A percentile compares a stretch with the other conserved stretches of the same genome.
These are phyloP conservation scores for Bacidia rubella DNA, from an alignment of 495 filamentous ascomycete genomes.

Conservation along the genomic window DNA sequence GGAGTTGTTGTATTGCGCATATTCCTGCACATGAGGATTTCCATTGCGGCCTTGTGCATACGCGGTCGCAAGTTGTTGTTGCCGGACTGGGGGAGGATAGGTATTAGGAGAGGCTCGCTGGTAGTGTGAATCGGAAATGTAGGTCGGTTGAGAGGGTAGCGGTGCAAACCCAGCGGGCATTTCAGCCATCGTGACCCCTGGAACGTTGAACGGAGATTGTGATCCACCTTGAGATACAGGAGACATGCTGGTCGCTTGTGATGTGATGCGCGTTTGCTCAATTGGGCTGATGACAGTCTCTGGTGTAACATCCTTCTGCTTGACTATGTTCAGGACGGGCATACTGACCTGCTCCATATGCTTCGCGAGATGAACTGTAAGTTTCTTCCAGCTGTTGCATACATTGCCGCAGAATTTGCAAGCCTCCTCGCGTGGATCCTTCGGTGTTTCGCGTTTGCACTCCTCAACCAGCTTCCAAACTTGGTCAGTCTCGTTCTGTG, in stretches of 20 bases:
- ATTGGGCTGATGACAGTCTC: conserved; percentile 52
- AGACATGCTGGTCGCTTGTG: conserved; percentile 21
- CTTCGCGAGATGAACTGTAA: conserved; percentile 87
- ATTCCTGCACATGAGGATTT: conserved; percentile 8
- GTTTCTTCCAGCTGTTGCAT: conserved; percentile 82
- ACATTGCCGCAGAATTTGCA: conserved; percentile 83
- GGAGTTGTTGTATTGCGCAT: conserved; percentile 6
- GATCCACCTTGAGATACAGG: conserved; percentile 11
- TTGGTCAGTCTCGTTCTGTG: conserved; percentile 37
- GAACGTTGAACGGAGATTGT: conserved; percentile 11
- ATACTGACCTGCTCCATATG: conserved; percentile 93
- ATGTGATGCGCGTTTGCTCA: conserved; percentile 32
- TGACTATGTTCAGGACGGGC: conserved; percentile 68
- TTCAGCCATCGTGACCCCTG: conserved; percentile 3
- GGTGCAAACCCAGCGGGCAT: conserved; percentile 8
- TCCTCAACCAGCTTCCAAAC: conserved; percentile 69
- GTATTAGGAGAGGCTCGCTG: conserved; percentile 15
- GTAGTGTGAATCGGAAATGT: conserved; percentile 6
- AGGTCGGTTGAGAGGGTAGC: conserved; percentile 6
- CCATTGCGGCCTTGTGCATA: conserved; percentile 6
- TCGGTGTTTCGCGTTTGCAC: conserved; percentile 58
- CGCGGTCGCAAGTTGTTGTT: conserved; percentile 8
- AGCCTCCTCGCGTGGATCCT: conserved; percentile 59
- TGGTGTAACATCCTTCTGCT: conserved; percentile 38
- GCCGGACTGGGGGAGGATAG: conserved; percentile 12